Percentiles rank a stretch among this genome's conserved stretches.
These are phyloP conservation scores for Leccinum olivaceoglutinosum DNA, from an alignment of 1,284 basidiomycete genomes.

Conservation along the genomic window DNA sequence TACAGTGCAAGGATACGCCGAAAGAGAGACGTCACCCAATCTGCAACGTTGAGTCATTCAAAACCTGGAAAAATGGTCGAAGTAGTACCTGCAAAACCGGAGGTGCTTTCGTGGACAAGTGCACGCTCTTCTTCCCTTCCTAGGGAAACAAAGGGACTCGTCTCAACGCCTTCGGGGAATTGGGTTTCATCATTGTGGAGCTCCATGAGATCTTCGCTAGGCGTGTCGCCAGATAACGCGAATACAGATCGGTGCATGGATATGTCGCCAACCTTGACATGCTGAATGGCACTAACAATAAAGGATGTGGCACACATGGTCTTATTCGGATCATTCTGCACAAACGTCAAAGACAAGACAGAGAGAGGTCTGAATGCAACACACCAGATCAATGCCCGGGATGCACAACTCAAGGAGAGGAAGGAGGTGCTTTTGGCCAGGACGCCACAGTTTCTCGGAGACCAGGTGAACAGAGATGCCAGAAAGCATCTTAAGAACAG, in stretches of 20 bases:
- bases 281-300: slow-evolving; percentile 73
- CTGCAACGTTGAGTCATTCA: slow-evolving; percentile 31
- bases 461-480: slow-evolving; percentile 78
- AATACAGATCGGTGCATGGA: slow-evolving; percentile 55
- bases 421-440: slow-evolving; percentile 85
- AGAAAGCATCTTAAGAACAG: slow-evolving; percentile 85
- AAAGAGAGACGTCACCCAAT: slow-evolving; percentile 89
- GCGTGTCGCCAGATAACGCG: slow-evolving; percentile 46
- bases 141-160: slow-evolving; percentile 43
- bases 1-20: slow-evolving; percentile 83
- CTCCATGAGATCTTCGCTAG: slow-evolving; percentile 53
- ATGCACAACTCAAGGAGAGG: slow-evolving; percentile 88
- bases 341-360: slow-evolving; percentile 5
- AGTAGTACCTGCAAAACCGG: slow-evolving; percentile 65
- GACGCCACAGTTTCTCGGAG: slow-evolving; percentile 73
- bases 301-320: slow-evolving; percentile 81
- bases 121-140: slow-evolving; percentile 69
- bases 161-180: slow-evolving; percentile 53
- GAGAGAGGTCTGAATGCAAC: slow-evolving; percentile 19
- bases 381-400: slow-evolving; percentile 84
- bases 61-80: slow-evolving; percentile 10
- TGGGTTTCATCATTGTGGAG: slow-evolving; percentile 38
- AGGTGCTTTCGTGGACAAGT: slow-evolving; percentile 73
- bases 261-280: slow-evolving; percentile 81
- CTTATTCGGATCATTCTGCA: slow-evolving; percentile 88